phyloP scores from a whole-genome alignment of 2,329 filamentous ascomycete species.

The Penicillium brasilianum region DNA sequence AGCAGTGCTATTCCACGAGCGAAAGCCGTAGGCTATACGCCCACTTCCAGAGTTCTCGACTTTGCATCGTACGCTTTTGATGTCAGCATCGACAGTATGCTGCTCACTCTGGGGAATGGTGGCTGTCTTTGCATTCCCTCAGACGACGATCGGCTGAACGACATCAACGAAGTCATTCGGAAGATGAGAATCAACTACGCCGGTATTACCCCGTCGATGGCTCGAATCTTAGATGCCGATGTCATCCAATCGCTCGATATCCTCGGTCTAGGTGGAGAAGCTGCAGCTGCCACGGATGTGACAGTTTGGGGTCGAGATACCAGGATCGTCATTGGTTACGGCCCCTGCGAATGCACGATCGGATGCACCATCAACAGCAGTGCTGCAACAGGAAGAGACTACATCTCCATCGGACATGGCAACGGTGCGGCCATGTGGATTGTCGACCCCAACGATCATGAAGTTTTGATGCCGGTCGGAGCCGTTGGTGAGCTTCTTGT shows the following conservation, averaged over 20 bases:
- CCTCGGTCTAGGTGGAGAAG: slow-evolving; percentile 53
- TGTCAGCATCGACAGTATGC: slow-evolving; percentile 59
- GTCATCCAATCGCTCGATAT: slow-evolving; percentile 49
- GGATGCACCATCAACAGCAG: slow-evolving; percentile 47
- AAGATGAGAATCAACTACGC: slow-evolving; percentile 59
- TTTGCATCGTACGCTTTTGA: slow-evolving; percentile 62
- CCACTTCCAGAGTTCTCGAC: slow-evolving; percentile 64
- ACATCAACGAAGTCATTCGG: slow-evolving; percentile 57
- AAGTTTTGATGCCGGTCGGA: slow-evolving; percentile 48
- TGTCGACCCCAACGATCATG: slow-evolving; percentile 45
- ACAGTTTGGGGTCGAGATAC: slow-evolving; percentile 49
- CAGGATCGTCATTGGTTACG: slow-evolving; percentile 53
- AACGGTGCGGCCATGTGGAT: slow-evolving; percentile 48
- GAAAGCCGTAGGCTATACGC: slow-evolving; percentile 55
- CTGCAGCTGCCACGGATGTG: slow-evolving; percentile 48
- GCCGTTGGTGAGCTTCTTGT: slow-evolving; percentile 55
- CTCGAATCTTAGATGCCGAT: slow-evolving; percentile 50
- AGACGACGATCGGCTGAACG: slow-evolving; percentile 53
- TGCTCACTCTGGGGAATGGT: slow-evolving; percentile 60
- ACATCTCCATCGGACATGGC: slow-evolving; percentile 47
- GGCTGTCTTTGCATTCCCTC: slow-evolving; percentile 66
- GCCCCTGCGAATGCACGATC: slow-evolving; percentile 50
- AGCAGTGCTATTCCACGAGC: slow-evolving; percentile 61
- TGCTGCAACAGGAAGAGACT: slow-evolving; percentile 40
- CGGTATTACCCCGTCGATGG: slow-evolving; percentile 66